Evolutionary conservation across 345 rosid genomes (phyloP).

Genomic region (Brassica juncea): DNA sequence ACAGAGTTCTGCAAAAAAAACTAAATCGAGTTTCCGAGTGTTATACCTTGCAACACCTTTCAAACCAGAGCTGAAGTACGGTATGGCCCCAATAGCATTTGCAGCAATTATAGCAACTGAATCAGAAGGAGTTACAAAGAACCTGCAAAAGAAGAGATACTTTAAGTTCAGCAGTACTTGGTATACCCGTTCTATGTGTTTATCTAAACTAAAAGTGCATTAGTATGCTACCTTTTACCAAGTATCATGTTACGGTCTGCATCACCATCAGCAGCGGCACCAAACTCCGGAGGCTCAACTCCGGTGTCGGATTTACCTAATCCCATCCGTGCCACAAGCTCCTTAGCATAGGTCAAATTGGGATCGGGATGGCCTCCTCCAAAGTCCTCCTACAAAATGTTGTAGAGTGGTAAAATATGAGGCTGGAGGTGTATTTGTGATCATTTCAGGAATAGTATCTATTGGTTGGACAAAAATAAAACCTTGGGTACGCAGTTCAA

Average conservation of each 20-base stretch:
- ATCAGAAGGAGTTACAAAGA: constrained; percentile 99
- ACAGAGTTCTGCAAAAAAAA: constrained; percentile 1
- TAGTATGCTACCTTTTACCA: constrained; percentile 73
- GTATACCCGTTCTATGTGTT: constrained; percentile 10
- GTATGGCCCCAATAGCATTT: constrained; percentile 87
- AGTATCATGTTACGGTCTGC: constrained; percentile 99
- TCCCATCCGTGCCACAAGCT: constrained; percentile 94
- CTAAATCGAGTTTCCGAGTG: neutral
- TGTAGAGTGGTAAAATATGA: constrained; percentile 13
- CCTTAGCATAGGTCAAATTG: constrained; percentile 96
- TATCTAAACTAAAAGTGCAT: constrained; percentile 2
- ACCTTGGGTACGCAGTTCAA: constrained; percentile 97
- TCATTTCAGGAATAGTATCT: neutral
- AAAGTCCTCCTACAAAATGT: constrained; percentile 81
- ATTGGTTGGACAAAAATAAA: constrained; percentile 15
- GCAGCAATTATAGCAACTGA: constrained; percentile 99
- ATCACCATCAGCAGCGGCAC: constrained; percentile 99
- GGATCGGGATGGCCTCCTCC: constrained; percentile 99
- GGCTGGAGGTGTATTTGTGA: constrained; percentile 7
- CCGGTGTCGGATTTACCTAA: constrained; percentile 69
- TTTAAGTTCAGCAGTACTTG: constrained; percentile 3
- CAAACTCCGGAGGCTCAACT: constrained; percentile 93
- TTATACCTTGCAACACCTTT: constrained; percentile 98
- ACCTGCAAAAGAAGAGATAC: constrained; percentile 49
- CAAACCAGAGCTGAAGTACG: constrained; percentile 89